phyloP scores from a whole-genome alignment of 768 basidiomycete genomes.

The Trametes cinnabarina region DNA sequence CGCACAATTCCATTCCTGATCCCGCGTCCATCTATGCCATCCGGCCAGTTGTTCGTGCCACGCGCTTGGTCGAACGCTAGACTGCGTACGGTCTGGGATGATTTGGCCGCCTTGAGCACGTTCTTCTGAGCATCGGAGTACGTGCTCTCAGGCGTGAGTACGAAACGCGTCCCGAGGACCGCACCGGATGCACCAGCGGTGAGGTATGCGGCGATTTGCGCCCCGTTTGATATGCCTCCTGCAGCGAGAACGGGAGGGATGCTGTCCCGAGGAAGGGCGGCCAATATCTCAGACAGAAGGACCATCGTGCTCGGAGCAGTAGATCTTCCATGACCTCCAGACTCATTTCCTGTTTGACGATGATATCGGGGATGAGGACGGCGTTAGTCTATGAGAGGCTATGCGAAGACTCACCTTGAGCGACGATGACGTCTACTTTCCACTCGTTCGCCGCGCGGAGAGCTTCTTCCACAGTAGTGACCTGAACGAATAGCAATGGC shows the following conservation, averaged over 20 bases:
- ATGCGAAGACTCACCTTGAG: too few relatives aligned
- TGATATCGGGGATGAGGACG: too few relatives aligned
- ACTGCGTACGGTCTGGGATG: conserved; percentile 30
- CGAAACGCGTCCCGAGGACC: conserved; percentile 73
- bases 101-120: conserved; percentile 29
- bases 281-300: conserved; percentile 55
- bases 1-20: conserved; percentile 55
- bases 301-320: conserved; percentile 58
- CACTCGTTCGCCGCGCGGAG: conserved; percentile 56
- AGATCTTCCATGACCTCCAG: conserved; percentile 71
- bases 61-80: conserved; percentile 35
- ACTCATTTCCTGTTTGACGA: conserved; percentile 59
- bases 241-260: conserved; percentile 65
- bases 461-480: conserved; percentile 60
- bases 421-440: conserved; percentile 72
- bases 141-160: conserved; percentile 61
- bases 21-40: conserved; percentile 44
- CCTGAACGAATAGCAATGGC: conserved; percentile 62
- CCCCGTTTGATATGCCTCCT: conserved; percentile 66
- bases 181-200: conserved; percentile 66
- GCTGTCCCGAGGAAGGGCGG: conserved; percentile 36
- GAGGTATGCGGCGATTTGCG: conserved; percentile 64
- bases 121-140: conserved; percentile 35
- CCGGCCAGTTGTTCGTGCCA: conserved; percentile 34
- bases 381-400: too few relatives aligned